Percentiles rank a stretch among this genome's conserved stretches.
phyloP scores from a whole-genome alignment of 2,329 filamentous ascomycete genomes.

The Karstenula rhodostoma region DNA sequence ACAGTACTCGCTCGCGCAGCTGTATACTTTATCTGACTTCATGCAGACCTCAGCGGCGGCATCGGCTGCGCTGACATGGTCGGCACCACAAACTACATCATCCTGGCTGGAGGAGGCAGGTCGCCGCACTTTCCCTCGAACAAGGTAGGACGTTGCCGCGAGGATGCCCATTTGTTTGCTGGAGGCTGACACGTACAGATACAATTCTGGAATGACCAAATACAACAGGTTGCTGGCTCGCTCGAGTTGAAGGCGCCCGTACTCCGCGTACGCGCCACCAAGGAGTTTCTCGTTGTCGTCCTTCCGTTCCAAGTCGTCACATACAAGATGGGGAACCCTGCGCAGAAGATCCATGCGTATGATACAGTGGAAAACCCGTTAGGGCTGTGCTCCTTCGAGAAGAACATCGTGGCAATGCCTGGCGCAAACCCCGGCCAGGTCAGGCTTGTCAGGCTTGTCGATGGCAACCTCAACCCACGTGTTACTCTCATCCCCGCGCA shows the following conservation, averaged over 20 bases:
- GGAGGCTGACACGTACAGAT: slow-evolving; percentile 60
- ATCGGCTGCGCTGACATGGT: slow-evolving; percentile 88
- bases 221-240: slow-evolving; percentile 76
- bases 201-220: slow-evolving; percentile 90
- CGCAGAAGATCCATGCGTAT: slow-evolving; percentile 75
- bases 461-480: slow-evolving; percentile 73
- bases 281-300: slow-evolving; percentile 79
- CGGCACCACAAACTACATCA: slow-evolving; percentile 84
- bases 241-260: slow-evolving; percentile 83
- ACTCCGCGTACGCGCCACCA: slow-evolving; percentile 78
- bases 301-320: slow-evolving; percentile 83
- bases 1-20: not conserved
- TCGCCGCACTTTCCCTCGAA: slow-evolving; percentile 87
- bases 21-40: slow-evolving; percentile 25
- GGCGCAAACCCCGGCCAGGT: slow-evolving; percentile 89
- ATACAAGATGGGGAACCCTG: slow-evolving; percentile 78
- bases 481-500: slow-evolving; percentile 96
- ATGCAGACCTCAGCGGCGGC: slow-evolving; percentile 63
- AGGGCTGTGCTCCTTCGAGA: slow-evolving; percentile 80
- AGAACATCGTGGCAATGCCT: slow-evolving; percentile 80
- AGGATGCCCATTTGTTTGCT: slow-evolving; percentile 16
- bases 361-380: slow-evolving; percentile 86
- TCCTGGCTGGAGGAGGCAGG: slow-evolving; percentile 86
- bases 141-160: slow-evolving; percentile 64
- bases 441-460: slow-evolving; percentile 86